phyloP scores from a whole-genome alignment of 441 rosid species.

The Adansonia rubrostipa region DNA sequence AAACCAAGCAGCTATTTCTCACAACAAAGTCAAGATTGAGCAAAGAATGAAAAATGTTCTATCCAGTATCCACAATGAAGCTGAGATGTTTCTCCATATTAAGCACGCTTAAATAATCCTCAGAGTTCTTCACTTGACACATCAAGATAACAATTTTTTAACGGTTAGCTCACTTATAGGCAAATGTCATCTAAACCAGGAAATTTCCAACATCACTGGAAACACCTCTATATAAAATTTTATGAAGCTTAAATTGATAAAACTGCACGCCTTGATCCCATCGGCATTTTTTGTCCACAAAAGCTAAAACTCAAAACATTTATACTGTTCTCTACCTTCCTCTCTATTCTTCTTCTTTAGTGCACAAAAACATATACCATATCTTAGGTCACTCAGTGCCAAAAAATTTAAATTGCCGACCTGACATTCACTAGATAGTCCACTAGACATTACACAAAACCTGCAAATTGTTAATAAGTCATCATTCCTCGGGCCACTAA shows the following conservation, averaged over 20 bases:
- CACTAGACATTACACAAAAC: background rate
- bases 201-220: constrained; percentile 15
- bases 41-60: background rate
- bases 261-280: background rate
- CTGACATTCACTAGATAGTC: background rate
- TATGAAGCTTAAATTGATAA: constrained; percentile 9
- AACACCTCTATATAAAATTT: background rate
- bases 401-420: background rate
- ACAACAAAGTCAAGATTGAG: constrained; percentile 14
- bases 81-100: background rate
- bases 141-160: constrained; percentile 10
- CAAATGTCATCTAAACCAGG: constrained; percentile 7
- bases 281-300: background rate
- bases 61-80: constrained; percentile 6
- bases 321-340: constrained; percentile 13
- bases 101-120: background rate
- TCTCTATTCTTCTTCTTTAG: background rate
- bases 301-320: background rate
- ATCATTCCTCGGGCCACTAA: background rate
- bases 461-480: background rate
- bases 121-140: background rate
- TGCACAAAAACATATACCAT: background rate
- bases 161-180: background rate
- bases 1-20: constrained; percentile 4
- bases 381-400: background rate